phyloP scores from a whole-genome alignment of 2,329 filamentous ascomycete species.

The Penicillium olsonii region DNA sequence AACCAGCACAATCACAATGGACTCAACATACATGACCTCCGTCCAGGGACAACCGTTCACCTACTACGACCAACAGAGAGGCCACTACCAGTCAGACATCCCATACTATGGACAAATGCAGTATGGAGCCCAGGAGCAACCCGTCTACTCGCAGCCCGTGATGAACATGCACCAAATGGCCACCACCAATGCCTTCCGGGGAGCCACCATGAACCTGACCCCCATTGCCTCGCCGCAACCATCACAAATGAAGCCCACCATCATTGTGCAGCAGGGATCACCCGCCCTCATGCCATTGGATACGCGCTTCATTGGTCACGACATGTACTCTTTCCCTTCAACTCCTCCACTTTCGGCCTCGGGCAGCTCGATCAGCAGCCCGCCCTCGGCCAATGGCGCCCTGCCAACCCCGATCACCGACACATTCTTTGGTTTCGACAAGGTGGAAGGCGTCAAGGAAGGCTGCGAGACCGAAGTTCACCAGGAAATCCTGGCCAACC shows the following conservation, averaged over 20 bases:
- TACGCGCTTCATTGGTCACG: constrained; percentile 67
- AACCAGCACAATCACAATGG: constrained; percentile 55
- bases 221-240: constrained; percentile 75
- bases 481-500: constrained; percentile 69
- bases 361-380: constrained; percentile 83
- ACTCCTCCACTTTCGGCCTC: constrained; percentile 86
- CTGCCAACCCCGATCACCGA: constrained; percentile 81
- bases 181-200: constrained; percentile 45
- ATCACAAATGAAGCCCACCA: constrained; percentile 72
- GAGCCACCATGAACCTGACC: constrained; percentile 52
- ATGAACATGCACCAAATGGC: constrained; percentile 49
- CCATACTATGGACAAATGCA: constrained; percentile 47
- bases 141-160: constrained; percentile 43
- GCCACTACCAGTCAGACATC: constrained; percentile 65
- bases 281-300: constrained; percentile 65
- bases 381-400: constrained; percentile 71
- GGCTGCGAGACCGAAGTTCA: constrained; percentile 69
- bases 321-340: constrained; percentile 72
- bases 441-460: constrained; percentile 68
- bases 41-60: constrained; percentile 73
- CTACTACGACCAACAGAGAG: constrained; percentile 80
- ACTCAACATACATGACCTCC: constrained; percentile 59
- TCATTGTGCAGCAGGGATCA: constrained; percentile 63
- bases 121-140: constrained; percentile 32
- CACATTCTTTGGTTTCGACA: constrained; percentile 72